Conservation (phyloP, 768 basidiomycete species). For the Trametopsis cervina region DNA sequence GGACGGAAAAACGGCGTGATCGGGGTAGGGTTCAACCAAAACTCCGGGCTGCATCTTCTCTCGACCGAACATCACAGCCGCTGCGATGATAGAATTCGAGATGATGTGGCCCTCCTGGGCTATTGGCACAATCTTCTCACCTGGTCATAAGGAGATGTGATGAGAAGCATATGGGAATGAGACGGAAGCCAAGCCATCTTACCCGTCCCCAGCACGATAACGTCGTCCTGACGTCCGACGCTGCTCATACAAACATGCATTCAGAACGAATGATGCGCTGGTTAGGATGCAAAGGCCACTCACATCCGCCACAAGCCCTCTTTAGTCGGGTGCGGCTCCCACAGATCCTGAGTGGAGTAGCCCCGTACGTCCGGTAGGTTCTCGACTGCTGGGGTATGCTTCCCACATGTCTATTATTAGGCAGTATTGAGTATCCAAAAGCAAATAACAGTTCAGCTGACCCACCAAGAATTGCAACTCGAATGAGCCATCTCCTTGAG, state of each 20-base stretch:
- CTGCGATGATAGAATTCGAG: conserved; percentile 6
- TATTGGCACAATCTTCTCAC: conserved; percentile 14
- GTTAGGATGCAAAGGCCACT: background rate
- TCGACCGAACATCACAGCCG: conserved; percentile 17
- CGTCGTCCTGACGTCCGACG: conserved; percentile 15
- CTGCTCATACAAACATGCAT: background rate
- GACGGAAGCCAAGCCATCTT: background rate
- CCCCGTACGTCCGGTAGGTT: conserved; percentile 9
- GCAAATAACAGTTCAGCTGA: too few species aligned
- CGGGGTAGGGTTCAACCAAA: conserved; percentile 10
- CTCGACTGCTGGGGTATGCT: conserved; percentile 12
- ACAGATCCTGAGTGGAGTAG: conserved; percentile 13
- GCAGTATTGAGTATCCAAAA: background rate
- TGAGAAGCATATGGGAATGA: background rate
- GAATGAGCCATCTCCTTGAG: conserved; percentile 11
- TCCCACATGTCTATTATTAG: conserved; percentile 12
- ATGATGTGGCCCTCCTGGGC: conserved; percentile 9
- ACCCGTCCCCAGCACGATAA: conserved; percentile 13
- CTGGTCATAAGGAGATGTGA: background rate
- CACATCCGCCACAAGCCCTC: conserved; percentile 13
- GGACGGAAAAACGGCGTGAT: conserved; percentile 3
- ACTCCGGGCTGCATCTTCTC: conserved; percentile 12
- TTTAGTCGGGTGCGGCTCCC: conserved; percentile 12
- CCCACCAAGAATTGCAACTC: conserved; percentile 13
- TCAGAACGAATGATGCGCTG: background rate